phyloP scores from a whole-genome alignment of 2,329 filamentous ascomycete species.

The Escovopsis sp. region DNA sequence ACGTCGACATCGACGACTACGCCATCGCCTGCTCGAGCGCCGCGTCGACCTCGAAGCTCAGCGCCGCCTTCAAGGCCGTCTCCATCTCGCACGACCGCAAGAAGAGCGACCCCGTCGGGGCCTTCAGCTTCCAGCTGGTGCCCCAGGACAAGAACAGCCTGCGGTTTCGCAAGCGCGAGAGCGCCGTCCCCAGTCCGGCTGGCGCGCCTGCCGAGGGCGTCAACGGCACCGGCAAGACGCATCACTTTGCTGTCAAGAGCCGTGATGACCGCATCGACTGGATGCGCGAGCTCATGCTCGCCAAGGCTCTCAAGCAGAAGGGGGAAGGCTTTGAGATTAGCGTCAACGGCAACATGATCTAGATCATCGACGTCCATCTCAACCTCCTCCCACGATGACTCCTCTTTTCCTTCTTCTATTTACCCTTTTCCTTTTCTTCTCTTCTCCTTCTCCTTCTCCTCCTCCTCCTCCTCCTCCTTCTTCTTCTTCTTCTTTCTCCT shows the following conservation, averaged over 20 bases:
- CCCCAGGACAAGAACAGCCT: conserved; percentile 47
- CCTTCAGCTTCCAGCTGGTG: conserved; percentile 76
- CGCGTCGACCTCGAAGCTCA: conserved; percentile 65
- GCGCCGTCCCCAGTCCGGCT: conserved; percentile 23
- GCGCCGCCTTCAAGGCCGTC: conserved; percentile 73
- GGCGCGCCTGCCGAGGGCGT: conserved; percentile 26
- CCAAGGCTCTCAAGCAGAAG: conserved; percentile 75
- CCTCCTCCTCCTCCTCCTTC: not conserved
- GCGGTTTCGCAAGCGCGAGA: conserved; percentile 39
- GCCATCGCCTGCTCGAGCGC: conserved; percentile 71
- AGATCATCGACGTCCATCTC: conserved; percentile 6
- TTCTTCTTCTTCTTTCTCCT: not conserved
- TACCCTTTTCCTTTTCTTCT: not conserved
- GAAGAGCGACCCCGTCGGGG: conserved; percentile 45
- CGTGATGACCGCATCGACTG: conserved; percentile 90
- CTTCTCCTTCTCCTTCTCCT: conserved; percentile 3
- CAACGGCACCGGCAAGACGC: conserved; percentile 62
- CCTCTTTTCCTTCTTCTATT: conserved; percentile 4
- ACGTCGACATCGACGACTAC: conserved; percentile 80
- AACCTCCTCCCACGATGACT: not conserved
- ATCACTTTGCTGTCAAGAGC: conserved; percentile 82
- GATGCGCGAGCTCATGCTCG: conserved; percentile 89
- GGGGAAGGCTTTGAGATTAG: conserved; percentile 69
- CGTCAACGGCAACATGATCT: conserved; percentile 68
- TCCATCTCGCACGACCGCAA: conserved; percentile 41